phyloP scores from a whole-genome alignment of 2,329 filamentous ascomycete species.

The Plectosphaerella cucumerina region DNA sequence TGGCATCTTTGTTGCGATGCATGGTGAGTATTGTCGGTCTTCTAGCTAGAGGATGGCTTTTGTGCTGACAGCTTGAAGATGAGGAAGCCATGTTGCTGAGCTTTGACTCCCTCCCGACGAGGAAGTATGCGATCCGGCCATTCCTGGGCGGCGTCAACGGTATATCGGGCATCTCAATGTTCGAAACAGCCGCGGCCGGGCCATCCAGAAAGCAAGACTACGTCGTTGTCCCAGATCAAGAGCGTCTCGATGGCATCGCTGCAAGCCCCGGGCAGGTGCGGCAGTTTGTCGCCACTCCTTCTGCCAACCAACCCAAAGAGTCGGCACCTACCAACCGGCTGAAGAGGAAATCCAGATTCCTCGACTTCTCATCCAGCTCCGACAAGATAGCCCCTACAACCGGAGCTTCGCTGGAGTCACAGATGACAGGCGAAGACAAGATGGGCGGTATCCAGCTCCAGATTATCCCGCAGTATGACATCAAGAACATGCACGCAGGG shows the following conservation, averaged over 20 bases:
- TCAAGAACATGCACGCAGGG: not conserved
- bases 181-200: not conserved
- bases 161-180: not conserved
- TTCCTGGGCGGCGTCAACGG: constrained; percentile 3
- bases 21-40: no score
- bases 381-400: no score
- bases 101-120: not conserved
- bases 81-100: not conserved
- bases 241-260: not conserved
- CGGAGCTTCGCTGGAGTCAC: not conserved
- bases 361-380: no score
- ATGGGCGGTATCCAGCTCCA: constrained; percentile 3
- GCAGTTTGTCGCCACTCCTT: constrained; percentile 5
- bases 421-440: not conserved
- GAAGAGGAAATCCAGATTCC: no score
- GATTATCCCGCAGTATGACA: not conserved
- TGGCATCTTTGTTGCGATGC: not conserved
- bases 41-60: not conserved
- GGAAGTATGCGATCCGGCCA: not conserved
- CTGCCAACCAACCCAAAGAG: not conserved
- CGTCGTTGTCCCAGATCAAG: not conserved
- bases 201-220: not conserved
- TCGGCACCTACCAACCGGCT: no score
- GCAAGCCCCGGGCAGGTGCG: not conserved
- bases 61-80: not conserved